Evolutionary conservation across 2,329 filamentous ascomycete species (phyloP), one percentile per base, ranked within the genome.

Genomic region (Calonectria multiphialidica): DNA sequence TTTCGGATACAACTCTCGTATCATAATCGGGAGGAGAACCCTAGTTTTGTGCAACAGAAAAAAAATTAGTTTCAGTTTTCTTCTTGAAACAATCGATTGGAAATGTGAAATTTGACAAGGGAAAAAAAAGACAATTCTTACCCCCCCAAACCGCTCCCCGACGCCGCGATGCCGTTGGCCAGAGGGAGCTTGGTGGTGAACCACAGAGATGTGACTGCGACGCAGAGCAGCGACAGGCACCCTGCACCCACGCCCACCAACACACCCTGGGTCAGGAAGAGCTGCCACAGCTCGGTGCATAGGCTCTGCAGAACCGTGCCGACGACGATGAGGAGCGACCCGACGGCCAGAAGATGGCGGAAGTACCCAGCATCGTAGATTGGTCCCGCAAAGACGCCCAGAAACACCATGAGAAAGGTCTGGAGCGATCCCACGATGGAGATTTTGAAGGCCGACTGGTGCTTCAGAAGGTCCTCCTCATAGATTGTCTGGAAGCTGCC

Each of bases 91-190:
- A 23, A 40, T 5, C 23, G n/a, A 37, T 21, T n/a, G n/a, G 33
- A 18, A 15, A 7, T 8, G 5, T 21, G n/a, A 28, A 28, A 53
- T 50, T 8, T n/a, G 13, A 13, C 3, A 28, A 25, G 15, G 13
- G n/a, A 35, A 21, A 23, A 40, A 37, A 10, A 59, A 10, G 0
- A 4, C 8, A 21, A n/a, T 21, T 7, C 76, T 72, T 18, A 77
- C 77, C 92, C 93, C 21, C 92, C 93, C 0, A 93, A 79, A 10
- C 90, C 91, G 47, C 91, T 92, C 5, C 94, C 95, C 0, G 93
- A 92, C 2, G 93, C 91, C 5, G 94, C 94, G 33, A 97, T 86
- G 8, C 95, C 95, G 3, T 93, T 96, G 0, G 94, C 94, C 69
- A 94, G 87, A 1, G 93, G 95, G 5, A 95, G 90, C 65, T 90